Percentiles rank a stretch among this genome's conserved stretches.
phyloP scores from a whole-genome alignment of 331 rosid species.

The Quercus lobata region DNA sequence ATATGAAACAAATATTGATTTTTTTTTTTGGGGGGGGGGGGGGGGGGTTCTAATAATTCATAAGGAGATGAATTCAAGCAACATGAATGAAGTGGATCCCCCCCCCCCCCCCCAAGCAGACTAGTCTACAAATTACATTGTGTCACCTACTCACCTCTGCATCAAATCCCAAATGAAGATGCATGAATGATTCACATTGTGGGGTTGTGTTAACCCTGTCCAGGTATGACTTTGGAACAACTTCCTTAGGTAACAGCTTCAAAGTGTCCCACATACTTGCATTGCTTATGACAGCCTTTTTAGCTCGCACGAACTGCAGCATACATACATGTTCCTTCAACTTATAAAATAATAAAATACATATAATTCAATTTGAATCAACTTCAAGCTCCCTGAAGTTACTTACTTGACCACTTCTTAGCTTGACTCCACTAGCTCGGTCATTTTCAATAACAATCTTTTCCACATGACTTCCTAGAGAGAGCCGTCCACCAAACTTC shows the following conservation, averaged over 20 bases:
- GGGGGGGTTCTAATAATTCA: too few species aligned
- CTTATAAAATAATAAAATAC: not conserved
- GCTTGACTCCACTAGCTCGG: slow-evolving; percentile 82
- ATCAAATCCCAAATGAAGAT: slow-evolving; percentile 94
- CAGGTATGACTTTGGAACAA: slow-evolving; percentile 56
- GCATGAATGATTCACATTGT: slow-evolving; percentile 97
- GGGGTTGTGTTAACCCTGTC: slow-evolving; percentile 55
- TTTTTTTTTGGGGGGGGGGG: too few species aligned
- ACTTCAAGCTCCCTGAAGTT: slow-evolving; percentile 5
- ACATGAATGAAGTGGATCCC: not conserved
- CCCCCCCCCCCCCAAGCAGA: not conserved
- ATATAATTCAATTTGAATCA: not conserved
- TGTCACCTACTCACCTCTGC: slow-evolving; percentile 46
- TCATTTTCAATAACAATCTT: slow-evolving; percentile 64
- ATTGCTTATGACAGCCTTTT: slow-evolving; percentile 85
- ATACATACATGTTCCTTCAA: slow-evolving; percentile 5
- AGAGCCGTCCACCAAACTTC: slow-evolving; percentile 80
- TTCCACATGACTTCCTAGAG: slow-evolving; percentile 77
- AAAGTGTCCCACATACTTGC: slow-evolving; percentile 98
- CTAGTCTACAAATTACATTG: not conserved
- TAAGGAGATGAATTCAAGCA: not conserved
- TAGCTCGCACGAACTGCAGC: slow-evolving; percentile 79
- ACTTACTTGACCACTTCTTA: slow-evolving; percentile 76
- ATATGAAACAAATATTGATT: not conserved
- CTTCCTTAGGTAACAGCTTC: slow-evolving; percentile 59